phyloP scores from a whole-genome alignment of 2,329 filamentous ascomycete genomes.

The Aspergillus ochraceus region DNA sequence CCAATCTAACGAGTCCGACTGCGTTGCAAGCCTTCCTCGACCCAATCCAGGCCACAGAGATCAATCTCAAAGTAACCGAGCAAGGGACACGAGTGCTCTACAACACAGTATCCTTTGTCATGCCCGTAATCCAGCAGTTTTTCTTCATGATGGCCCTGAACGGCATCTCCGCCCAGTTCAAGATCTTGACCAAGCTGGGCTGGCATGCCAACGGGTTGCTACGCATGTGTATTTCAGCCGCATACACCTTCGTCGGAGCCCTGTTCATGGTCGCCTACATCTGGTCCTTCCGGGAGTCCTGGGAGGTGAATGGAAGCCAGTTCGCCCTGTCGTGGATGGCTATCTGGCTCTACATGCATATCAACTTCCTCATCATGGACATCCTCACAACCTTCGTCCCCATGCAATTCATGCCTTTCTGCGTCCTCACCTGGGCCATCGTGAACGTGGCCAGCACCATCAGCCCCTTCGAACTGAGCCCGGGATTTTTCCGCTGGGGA shows the following conservation, averaged over 20 bases:
- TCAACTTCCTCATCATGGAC: constrained; percentile 49
- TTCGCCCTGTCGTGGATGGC: constrained; percentile 47
- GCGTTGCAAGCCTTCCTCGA: constrained; percentile 38
- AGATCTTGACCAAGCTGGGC: constrained; percentile 36
- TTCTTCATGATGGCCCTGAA: constrained; percentile 51
- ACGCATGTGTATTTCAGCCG: constrained; percentile 34
- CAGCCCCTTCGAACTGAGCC: constrained; percentile 44
- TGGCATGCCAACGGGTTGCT: constrained; percentile 33
- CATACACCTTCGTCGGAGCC: constrained; percentile 44
- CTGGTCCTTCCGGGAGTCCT: constrained; percentile 46
- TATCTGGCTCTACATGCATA: constrained; percentile 47
- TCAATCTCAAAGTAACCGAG: constrained; percentile 43
- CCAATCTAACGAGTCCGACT: constrained; percentile 24
- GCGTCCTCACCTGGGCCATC: constrained; percentile 47
- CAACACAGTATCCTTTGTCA: constrained; percentile 47
- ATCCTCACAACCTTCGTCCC: constrained; percentile 45
- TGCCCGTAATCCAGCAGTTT: constrained; percentile 51
- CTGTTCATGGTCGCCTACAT: constrained; percentile 43
- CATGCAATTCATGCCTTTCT: constrained; percentile 45
- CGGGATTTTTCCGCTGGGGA: constrained; percentile 42
- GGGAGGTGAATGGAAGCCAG: constrained; percentile 42
- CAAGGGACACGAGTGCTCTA: constrained; percentile 47
- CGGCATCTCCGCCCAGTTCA: constrained; percentile 41
- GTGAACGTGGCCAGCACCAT: constrained; percentile 46
- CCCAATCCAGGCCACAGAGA: constrained; percentile 37